Evolutionary conservation across 441 rosid species (phyloP), one percentile per base, ranked within the genome.

Genomic region (Euphorbia celastroides): DNA sequence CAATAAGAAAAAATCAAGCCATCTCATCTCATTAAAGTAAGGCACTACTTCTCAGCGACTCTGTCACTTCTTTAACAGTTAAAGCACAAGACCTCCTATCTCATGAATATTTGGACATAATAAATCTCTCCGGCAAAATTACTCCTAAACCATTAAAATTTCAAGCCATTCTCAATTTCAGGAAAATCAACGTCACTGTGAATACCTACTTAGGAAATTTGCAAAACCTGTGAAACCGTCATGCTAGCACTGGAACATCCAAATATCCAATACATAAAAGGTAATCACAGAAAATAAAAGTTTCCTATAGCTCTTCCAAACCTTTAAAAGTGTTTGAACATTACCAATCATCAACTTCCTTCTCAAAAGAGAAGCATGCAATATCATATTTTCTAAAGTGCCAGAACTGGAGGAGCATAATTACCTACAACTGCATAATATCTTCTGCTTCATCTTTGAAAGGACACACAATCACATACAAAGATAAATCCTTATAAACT

Each of bases 61-160:
- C 26, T 17, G 5, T 64, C 22, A 25, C 42, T 57, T 44, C 57
- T 57, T 28, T 54, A 57, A 27, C 30, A 26, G 20, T 64, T 17
- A 57, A 57, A 67, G 19, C 5, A 16, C 59, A 23, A 55, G 32
- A 5, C 31, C 17, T 25, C 32, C 26, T 22, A 52, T 52, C 57
- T 10, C 28, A 20, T 22, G 10, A 52, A 14, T 57, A 8, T 11
- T n/a, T n/a, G 12, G 19, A 48, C 38, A 64, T 12, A 11, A 23
- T 42, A 28, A n/a, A 28, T 2, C 19, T 19, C 42, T 26, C 8
- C 26, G 5, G 14, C 9, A 12, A 22, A 5, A 8, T 64, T 13
- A 25, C 42, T 57, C 20, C 38, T 57, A 13, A 62, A 67, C n/a
- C 41, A 26, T 11, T 64, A n/a, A 57, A 57, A 67, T 44, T 42